Conservation (phyloP, 1,284 basidiomycete genomes). For the Neonothopanus nambi region DNA sequence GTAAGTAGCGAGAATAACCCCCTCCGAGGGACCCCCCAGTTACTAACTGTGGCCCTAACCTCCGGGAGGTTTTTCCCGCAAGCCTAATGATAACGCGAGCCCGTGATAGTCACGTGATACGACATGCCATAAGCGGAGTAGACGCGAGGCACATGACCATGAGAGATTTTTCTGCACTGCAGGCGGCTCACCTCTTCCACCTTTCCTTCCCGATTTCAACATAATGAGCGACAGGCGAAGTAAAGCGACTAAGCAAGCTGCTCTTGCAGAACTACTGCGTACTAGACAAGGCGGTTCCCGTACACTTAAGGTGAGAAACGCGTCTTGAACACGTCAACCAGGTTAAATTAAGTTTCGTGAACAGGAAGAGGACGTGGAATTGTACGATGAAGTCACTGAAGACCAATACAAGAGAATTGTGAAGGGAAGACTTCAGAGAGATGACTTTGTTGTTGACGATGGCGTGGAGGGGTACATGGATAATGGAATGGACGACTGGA, state of each 20-base stretch:
- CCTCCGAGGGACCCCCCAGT: no score
- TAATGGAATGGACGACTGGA: conserved; percentile 95
- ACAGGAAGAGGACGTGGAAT: conserved; percentile 61
- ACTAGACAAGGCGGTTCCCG: conserved; percentile 49
- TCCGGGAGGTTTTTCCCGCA: no score
- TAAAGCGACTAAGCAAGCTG: conserved; percentile 38
- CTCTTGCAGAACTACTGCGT: conserved; percentile 51
- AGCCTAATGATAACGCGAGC: no score
- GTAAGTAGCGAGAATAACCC: no score
- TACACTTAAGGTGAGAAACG: conserved; percentile 41
- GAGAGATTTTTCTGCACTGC: no score
- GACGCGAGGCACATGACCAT: no score
- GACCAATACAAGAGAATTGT: conserved; percentile 90
- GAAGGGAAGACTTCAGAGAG: conserved; percentile 79
- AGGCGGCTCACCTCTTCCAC: not conserved
- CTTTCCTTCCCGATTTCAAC: not conserved
- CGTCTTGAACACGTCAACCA: conserved; percentile 12
- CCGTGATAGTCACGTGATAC: no score
- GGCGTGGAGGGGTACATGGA: conserved; percentile 92
- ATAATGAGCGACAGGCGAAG: conserved; percentile 31
- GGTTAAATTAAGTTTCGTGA: conserved; percentile 13
- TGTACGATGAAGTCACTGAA: conserved; percentile 94
- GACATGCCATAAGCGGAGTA: no score
- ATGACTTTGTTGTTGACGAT: conserved; percentile 97
- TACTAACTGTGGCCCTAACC: no score